phyloP scores from a whole-genome alignment of 2,329 filamentous ascomycete species.

The Colletotrichum tropicale region DNA sequence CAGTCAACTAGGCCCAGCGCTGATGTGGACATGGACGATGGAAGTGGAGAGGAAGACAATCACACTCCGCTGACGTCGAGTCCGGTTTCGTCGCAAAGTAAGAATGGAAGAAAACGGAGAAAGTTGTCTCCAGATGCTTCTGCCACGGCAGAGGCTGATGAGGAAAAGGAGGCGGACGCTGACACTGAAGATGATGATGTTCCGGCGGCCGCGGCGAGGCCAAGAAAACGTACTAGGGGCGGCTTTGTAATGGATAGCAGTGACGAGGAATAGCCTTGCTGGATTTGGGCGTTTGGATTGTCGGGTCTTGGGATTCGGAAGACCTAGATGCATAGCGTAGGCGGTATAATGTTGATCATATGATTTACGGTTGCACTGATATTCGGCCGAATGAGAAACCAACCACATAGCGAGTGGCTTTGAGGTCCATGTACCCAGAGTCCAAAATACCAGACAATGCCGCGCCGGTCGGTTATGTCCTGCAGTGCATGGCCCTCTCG shows the following conservation, averaged over 20 bases:
- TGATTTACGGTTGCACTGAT: background rate
- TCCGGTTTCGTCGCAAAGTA: slow-evolving; percentile 15
- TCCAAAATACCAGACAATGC: too few species aligned
- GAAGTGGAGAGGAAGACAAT: background rate
- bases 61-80: slow-evolving; percentile 4
- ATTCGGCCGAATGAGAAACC: too few species aligned
- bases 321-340: slow-evolving; percentile 7
- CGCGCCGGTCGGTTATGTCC: too few species aligned
- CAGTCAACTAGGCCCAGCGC: background rate
- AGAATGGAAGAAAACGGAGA: slow-evolving; percentile 4
- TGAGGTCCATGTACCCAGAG: too few species aligned
- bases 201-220: slow-evolving; percentile 36
- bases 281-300: background rate
- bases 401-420: too few species aligned
- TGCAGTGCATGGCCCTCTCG: too few species aligned
- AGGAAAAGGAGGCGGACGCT: slow-evolving; percentile 3
- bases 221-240: slow-evolving; percentile 49
- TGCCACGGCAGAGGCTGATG: background rate
- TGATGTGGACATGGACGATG: slow-evolving; percentile 31
- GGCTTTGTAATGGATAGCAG: slow-evolving; percentile 66
- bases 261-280: slow-evolving; percentile 50
- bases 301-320: background rate
- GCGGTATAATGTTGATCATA: background rate
- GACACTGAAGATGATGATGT: slow-evolving; percentile 44
- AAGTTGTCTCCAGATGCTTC: background rate